These are phyloP conservation scores for Crithidia acanthocephali DNA, from an alignment of 208 protist species.

Conservation along the genomic window DNA sequence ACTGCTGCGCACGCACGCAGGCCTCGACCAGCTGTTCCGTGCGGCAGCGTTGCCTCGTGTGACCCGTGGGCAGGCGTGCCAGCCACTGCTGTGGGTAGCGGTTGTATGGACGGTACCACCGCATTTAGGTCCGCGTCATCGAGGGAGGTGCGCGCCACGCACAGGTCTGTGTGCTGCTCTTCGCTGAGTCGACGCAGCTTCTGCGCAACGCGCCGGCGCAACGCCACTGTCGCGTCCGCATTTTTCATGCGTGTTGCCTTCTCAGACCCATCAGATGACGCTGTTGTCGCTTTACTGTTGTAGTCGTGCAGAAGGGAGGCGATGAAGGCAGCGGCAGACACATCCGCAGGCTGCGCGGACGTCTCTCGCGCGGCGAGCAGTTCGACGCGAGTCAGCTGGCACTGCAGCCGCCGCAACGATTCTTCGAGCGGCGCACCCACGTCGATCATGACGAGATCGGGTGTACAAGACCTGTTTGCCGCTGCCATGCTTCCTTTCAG, in stretches of 20 bases:
- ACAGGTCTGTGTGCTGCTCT: constrained; percentile 11
- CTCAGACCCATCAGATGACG: too few relatives aligned
- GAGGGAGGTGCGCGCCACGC: not conserved
- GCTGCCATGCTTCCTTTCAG: not conserved
- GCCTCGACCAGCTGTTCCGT: not conserved
- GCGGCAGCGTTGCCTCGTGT: not conserved
- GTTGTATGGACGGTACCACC: not conserved
- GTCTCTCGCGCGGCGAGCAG: constrained; percentile 2
- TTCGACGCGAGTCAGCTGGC: constrained; percentile 13
- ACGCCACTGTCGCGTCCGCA: not conserved
- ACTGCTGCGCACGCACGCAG: not conserved
- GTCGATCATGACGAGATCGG: constrained; percentile 21
- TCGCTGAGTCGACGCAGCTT: constrained; percentile 27
- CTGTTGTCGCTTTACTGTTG: not conserved
- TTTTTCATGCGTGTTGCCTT: not conserved
- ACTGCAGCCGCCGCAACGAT: constrained; percentile 23
- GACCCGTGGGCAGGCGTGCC: not conserved
- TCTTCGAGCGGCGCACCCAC: constrained; percentile 24
- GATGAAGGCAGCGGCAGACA: not conserved
- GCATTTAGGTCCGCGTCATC: constrained; percentile 2
- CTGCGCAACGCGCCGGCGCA: constrained; percentile 24
- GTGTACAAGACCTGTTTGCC: too few relatives aligned
- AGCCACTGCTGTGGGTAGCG: not conserved
- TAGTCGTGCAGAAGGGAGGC: not conserved
- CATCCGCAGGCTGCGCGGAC: not conserved